phyloP scores from a whole-genome alignment of 805 yeast genomes.

The Saccharomycopsis fodiens region DNA sequence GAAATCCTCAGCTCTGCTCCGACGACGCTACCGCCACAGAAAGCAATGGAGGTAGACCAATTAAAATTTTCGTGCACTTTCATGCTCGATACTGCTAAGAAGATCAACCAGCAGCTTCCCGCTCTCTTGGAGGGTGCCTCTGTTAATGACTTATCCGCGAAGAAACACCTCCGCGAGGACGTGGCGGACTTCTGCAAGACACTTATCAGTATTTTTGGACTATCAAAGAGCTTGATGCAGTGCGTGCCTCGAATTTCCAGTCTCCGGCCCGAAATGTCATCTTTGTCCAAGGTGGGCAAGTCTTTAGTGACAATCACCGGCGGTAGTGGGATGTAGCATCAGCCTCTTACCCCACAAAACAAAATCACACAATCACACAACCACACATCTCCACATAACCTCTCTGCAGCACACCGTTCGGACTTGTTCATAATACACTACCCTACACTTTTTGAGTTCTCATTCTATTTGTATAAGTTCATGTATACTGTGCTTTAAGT shows the following conservation, averaged over 20 bases:
- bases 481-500: too few species aligned
- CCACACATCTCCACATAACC: too few species aligned
- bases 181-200: not conserved
- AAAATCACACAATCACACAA: too few species aligned
- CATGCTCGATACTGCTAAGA: not conserved
- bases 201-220: not conserved
- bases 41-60: not conserved
- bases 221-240: not conserved
- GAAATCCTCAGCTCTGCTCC: not conserved
- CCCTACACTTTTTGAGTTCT: too few species aligned
- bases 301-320: not conserved
- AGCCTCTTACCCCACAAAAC: too few species aligned
- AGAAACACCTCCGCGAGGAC: not conserved
- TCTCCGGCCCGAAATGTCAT: not conserved
- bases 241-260: not conserved
- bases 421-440: too few species aligned
- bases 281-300: not conserved
- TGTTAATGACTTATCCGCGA: not conserved
- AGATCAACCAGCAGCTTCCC: not conserved
- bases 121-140: not conserved
- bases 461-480: too few species aligned
- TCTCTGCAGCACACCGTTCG: too few species aligned
- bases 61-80: not conserved
- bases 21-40: not conserved
- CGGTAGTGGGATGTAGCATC: not conserved